These are phyloP conservation scores for Hericium rajendrae DNA, from an alignment of 768 basidiomycete genomes.

Conservation along the genomic window DNA sequence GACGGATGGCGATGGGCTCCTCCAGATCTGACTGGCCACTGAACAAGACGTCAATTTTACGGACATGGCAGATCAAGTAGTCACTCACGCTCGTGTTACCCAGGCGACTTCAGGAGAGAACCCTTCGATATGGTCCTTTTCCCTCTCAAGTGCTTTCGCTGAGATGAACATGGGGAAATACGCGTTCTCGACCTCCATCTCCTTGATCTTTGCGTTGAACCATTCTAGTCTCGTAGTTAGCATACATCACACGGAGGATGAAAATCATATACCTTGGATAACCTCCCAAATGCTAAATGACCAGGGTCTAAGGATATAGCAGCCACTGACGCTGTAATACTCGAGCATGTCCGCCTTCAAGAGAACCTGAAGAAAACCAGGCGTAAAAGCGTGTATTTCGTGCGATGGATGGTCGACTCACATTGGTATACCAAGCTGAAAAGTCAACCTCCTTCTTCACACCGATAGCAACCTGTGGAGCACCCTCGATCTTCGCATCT, in stretches of 20 bases:
- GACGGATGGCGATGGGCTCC: conserved; percentile 95
- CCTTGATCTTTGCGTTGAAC: conserved; percentile 91
- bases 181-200: conserved; percentile 90
- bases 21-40: conserved; percentile 91
- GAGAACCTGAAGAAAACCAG: conserved; percentile 54
- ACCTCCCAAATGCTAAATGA: conserved; percentile 96
- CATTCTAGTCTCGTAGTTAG: conserved; percentile 44
- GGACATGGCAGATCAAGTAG: no score
- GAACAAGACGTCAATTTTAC: conserved; percentile 1
- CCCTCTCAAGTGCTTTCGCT: conserved; percentile 81
- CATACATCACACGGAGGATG: background rate
- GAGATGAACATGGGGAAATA: conserved; percentile 99
- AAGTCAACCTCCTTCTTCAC: conserved; percentile 97
- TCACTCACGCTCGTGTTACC: conserved; percentile 88
- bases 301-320: conserved; percentile 98
- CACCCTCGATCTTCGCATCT: conserved; percentile 76
- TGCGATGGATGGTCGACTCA: conserved; percentile 24
- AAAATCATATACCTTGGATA: conserved; percentile 65
- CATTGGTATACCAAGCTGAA: conserved; percentile 87
- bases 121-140: conserved; percentile 98
- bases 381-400: no score
- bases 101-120: conserved; percentile 99
- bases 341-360: conserved; percentile 98
- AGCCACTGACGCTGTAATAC: conserved; percentile 97
- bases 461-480: conserved; percentile 87